These are phyloP conservation scores for Scalesia atractyloides DNA, from an alignment of 129 eudicot genomes.

Conservation along the genomic window DNA sequence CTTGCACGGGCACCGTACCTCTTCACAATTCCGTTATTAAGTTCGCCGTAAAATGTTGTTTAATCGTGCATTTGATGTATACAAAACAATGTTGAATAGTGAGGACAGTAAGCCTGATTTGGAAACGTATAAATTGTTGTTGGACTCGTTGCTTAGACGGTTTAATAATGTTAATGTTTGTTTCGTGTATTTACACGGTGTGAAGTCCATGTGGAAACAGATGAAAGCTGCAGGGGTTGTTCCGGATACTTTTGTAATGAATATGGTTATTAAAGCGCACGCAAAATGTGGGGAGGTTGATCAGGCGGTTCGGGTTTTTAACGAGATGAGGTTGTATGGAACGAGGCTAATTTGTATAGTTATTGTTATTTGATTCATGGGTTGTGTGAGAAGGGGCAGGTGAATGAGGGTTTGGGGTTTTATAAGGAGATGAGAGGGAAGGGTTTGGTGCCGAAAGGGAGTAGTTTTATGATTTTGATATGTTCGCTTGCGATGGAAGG, in stretches of 20 bases:
- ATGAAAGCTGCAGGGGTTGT: conserved; percentile 83
- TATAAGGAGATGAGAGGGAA: conserved; percentile 76
- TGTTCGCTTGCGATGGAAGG: conserved; percentile 86
- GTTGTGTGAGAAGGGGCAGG: conserved; percentile 88
- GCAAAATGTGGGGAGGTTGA: conserved; percentile 67
- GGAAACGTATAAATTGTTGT: conserved; percentile 65
- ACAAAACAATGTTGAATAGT: conserved; percentile 58
- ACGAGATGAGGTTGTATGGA: conserved; percentile 79
- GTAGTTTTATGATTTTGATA: conserved; percentile 64
- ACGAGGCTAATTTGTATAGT: conserved; percentile 65
- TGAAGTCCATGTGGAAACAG: conserved; percentile 63
- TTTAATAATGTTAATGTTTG: conserved; percentile 66
- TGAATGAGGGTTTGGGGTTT: conserved; percentile 59
- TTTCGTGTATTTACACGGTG: conserved; percentile 70
- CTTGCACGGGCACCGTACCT: conserved; percentile 53
- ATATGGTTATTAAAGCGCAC: conserved; percentile 83
- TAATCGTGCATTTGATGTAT: conserved; percentile 80
- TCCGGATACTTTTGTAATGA: conserved; percentile 65
- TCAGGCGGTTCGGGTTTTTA: conserved; percentile 67
- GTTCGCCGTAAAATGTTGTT: conserved; percentile 59
- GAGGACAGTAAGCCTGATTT: conserved; percentile 54
- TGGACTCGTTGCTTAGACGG: conserved; percentile 53
- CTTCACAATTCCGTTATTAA: conserved; percentile 69
- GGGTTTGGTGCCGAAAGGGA: conserved; percentile 64
- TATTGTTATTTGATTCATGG: conserved; percentile 76